Evolutionary conservation across 768 basidiomycete genomes (phyloP), one percentile per base, ranked within the genome.

Genomic region (Trichaptum fuscoviolaceum): DNA sequence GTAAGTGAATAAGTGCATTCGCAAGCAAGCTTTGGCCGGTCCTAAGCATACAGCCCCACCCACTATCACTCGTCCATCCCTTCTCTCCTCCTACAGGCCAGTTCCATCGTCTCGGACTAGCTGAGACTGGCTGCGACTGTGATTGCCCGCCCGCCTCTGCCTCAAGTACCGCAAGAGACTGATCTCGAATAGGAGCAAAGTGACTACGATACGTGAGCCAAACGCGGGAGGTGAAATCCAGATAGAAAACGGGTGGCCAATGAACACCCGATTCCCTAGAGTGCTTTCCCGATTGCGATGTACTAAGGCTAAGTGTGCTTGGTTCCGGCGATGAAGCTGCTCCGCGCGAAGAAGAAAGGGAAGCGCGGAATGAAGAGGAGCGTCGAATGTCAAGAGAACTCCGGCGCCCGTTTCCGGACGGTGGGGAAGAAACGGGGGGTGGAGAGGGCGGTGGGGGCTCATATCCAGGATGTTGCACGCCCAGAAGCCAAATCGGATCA

Each of bases 201-300:
- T 94, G 90, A 1, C 88, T 88, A 25, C 96, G 91, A 77, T 99
- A 99, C 0, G 95, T 96, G 58, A 96, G 83, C 91, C 94, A 97
- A 63, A 97, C 82, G 7, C 91, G 82, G 0, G 92, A 92, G 0
- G 88, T 88, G 75, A 96, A 98, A 77, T 98, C 96, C 15, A 84
- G 81, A 72, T 95, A 95, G 74, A 97, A 97, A 36, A 84, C 83
- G 8, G 88, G 84, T 0, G 92, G 92, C 93, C 93, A 94, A 71
- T 85, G 80, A 20, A 79, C 80, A 0, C 79, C 75, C 0, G 85
- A 83, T 67, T 84, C 74, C 70, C 78, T 77, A 34, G 71, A 69
- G 62, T 72, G 67, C 63, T 72, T 74, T 1, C 68, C 72, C 30
- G 69, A 71, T 57, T 63, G 67, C 57, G 68, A 67, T 20, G 65